Base-by-base conservation (phyloP, 2,329 filamentous ascomycete genomes). In the Fusarium globosum region DNA sequence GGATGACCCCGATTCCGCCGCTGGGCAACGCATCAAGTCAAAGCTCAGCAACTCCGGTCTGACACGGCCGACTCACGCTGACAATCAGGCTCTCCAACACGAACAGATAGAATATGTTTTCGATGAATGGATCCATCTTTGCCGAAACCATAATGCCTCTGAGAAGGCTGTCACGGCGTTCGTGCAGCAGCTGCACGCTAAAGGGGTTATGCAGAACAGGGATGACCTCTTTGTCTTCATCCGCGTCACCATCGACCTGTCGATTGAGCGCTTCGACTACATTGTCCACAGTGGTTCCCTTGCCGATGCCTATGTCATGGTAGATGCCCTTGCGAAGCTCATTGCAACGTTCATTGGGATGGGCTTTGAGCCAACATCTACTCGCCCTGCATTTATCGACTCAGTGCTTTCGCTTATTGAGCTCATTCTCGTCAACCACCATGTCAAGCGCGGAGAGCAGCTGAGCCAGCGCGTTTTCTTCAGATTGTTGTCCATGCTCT, bases 101-200 rank as follows among this genome's bases (percentile, higher is more conserved):
- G 94, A 97, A 70, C 94, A 98, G 81, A 90, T 97, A 83, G 94
- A 97, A 76, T 98, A 99, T 80, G 88, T 98, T 26, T 98, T 99
- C 78, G 95, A 96, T 48, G 96, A 99, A 83, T 99, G 96, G 96
- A 89, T 96, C 35, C 91, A 92, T 68, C 88, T 98, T 13, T 92
- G 88, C 83, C 93, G 93, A 81, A 94, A 94, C 76, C 88, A 91
- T n/a, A 90, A 92, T 74, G 90, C 92, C 8, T 91, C 92, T 8
- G 92, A 94, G 70, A 93, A 92, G 78, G 89, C 92, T 1, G 87
- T 91, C 61, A 85, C 88, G 11, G 89, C 93, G 4, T 98, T 98
- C 82, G 89, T 98, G 51, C 91, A 93, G 77, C 96, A 98, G 81
- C 86, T 98, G 79, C 92, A 96, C 77, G 88, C 91, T 64, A 89